Conservation (phyloP, 2,329 filamentous ascomycete genomes). For the Parastagonospora avenae region DNA sequence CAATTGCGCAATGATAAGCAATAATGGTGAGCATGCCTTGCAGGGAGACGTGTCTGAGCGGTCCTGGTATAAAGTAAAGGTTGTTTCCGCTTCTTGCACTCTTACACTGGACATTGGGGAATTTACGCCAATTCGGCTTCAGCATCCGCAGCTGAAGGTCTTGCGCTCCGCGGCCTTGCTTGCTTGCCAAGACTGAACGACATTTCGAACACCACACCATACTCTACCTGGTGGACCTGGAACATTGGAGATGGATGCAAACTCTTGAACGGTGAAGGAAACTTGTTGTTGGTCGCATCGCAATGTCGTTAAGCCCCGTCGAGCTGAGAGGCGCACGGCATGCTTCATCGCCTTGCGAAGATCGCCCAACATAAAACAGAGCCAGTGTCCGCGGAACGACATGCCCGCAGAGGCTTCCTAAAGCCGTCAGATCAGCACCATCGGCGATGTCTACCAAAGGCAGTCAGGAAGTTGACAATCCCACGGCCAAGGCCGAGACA, state of each 20-base stretch:
- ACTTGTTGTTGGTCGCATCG: neutral
- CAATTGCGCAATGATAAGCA: conserved; percentile 43
- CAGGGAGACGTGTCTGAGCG: neutral
- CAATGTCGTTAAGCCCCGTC: neutral
- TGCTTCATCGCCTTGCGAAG: neutral
- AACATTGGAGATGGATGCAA: neutral
- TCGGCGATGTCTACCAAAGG: neutral
- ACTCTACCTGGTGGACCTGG: neutral
- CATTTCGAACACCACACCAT: neutral
- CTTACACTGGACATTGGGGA: neutral
- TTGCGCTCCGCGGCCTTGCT: conserved; percentile 13
- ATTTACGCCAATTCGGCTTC: neutral
- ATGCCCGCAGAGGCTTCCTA: neutral
- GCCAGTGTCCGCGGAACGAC: neutral
- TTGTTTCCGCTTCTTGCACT: neutral
- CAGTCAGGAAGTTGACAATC: neutral
- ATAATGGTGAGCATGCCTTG: conserved; percentile 31
- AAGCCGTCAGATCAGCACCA: neutral
- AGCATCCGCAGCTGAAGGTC: neutral
- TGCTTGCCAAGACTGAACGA: conserved; percentile 6
- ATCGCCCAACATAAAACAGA: neutral
- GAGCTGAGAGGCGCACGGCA: neutral
- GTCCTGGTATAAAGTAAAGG: conserved; percentile 8
- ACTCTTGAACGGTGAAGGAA: too few relatives aligned
- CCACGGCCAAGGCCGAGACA: conserved; percentile 9